A percentile compares a stretch with the other conserved stretches of the same genome.
These are phyloP conservation scores for Beauveria caledonica DNA, from an alignment of 2,329 filamentous ascomycete species.

Conservation along the genomic window DNA sequence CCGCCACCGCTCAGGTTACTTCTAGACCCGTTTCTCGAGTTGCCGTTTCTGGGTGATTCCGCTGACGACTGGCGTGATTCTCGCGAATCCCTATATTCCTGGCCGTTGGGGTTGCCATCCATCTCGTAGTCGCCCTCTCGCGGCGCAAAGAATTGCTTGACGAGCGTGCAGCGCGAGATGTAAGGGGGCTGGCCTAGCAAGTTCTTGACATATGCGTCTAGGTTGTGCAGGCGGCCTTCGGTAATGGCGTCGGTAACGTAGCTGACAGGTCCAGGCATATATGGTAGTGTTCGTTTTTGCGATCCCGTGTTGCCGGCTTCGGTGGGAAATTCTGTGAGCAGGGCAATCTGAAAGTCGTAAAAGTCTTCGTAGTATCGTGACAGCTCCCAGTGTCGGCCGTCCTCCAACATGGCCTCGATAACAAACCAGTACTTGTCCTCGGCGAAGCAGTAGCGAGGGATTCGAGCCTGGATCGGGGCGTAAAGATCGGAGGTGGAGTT, in stretches of 20 bases:
- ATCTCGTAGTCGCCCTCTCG: conserved; percentile 90
- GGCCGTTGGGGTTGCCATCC: conserved; percentile 61
- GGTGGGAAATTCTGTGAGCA: conserved; percentile 83
- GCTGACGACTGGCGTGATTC: conserved; percentile 60
- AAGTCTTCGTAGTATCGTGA: conserved; percentile 97
- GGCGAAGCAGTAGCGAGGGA: conserved; percentile 89
- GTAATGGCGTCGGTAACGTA: conserved; percentile 98
- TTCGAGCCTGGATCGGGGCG: conserved; percentile 73
- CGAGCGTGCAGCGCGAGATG: conserved; percentile 75
- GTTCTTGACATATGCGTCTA: conserved; percentile 94
- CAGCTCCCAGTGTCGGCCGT: conserved; percentile 86
- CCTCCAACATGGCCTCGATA: conserved; percentile 83
- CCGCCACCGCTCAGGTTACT: conserved; percentile 52
- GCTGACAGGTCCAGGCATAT: conserved; percentile 96
- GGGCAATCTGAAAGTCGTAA: conserved; percentile 95
- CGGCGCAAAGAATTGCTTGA: conserved; percentile 85
- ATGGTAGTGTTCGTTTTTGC: conserved; percentile 76
- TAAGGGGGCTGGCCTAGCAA: conserved; percentile 74
- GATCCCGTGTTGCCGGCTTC: conserved; percentile 82
- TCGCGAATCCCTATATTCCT: conserved; percentile 69
- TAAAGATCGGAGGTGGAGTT: conserved; percentile 49
- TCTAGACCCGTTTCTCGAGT: conserved; percentile 57
- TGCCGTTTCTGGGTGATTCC: conserved; percentile 50
- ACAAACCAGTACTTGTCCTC: conserved; percentile 99
- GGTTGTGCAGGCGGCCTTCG: conserved; percentile 81